phyloP scores from a whole-genome alignment of 140 eudicot genomes.

The Oenanthe javanica region DNA sequence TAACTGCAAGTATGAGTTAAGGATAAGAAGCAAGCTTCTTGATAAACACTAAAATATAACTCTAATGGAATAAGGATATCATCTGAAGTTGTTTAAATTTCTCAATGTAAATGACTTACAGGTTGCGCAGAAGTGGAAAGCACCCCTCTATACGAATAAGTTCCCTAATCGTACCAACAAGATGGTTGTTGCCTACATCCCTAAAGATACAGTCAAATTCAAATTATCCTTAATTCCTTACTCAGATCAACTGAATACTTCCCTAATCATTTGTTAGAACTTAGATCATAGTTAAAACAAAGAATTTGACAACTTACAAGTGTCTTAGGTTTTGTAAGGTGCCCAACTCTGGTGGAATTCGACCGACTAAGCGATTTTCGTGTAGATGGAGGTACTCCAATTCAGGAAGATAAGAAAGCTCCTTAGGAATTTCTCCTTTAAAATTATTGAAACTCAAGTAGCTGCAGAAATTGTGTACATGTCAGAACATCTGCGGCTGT shows the following conservation, averaged over 20 bases:
- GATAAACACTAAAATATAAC: constrained; percentile 2
- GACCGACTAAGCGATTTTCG: constrained; percentile 85
- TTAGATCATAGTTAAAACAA: background rate
- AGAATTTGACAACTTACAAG: constrained; percentile 44
- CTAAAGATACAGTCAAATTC: constrained; percentile 24
- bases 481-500: background rate
- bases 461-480: constrained; percentile 32
- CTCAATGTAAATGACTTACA: constrained; percentile 38
- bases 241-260: background rate
- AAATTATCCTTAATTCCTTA: constrained; percentile 17
- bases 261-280: background rate
- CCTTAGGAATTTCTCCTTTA: constrained; percentile 93
- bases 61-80: constrained; percentile 1
- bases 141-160: constrained; percentile 92
- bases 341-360: constrained; percentile 93
- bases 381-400: constrained; percentile 83
- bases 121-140: constrained; percentile 85
- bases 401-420: constrained; percentile 93
- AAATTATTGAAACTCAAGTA: constrained; percentile 92
- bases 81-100: constrained; percentile 1
- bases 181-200: constrained; percentile 95
- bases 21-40: constrained; percentile 10
- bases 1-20: constrained; percentile 30
- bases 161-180: constrained; percentile 94
- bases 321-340: constrained; percentile 69